These are phyloP conservation scores for Geotrichum ghanense DNA, from an alignment of 805 yeast species.

Conservation along the genomic window DNA sequence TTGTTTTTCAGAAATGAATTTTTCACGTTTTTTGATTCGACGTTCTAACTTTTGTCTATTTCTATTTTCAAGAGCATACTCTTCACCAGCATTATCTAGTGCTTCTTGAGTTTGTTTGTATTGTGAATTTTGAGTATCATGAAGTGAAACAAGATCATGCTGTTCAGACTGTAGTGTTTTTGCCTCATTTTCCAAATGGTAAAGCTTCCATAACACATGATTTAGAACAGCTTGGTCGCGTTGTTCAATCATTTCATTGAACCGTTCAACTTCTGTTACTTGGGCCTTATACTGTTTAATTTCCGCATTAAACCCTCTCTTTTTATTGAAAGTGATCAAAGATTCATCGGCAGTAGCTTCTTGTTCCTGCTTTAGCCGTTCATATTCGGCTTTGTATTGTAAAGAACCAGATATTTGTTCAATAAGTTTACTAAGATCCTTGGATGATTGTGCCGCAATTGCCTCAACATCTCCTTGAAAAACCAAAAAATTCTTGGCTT, in stretches of 20 bases:
- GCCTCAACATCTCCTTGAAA: constrained; percentile 96
- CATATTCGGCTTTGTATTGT: constrained; percentile 59
- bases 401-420: constrained; percentile 79
- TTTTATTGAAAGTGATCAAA: constrained; percentile 51
- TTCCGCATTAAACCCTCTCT: constrained; percentile 61
- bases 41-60: constrained; percentile 22
- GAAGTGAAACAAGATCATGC: constrained; percentile 6
- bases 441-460: constrained; percentile 77
- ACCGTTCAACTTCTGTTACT: constrained; percentile 56
- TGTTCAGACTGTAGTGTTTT: constrained; percentile 13
- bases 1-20: constrained; percentile 32
- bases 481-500: constrained; percentile 84
- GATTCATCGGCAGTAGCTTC: constrained; percentile 57
- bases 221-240: constrained; percentile 27
- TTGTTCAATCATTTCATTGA: constrained; percentile 42
- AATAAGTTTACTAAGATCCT: constrained; percentile 58
- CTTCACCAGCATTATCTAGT: constrained; percentile 8
- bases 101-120: neutral
- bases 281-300: constrained; percentile 70
- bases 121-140: neutral
- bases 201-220: constrained; percentile 53
- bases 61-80: constrained; percentile 8
- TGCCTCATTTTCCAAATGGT: constrained; percentile 39
- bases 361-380: constrained; percentile 43
- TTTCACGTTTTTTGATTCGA: constrained; percentile 29